A percentile compares a stretch with the other conserved stretches of the same genome.
Conservation (phyloP, 2,329 filamentous ascomycete genomes). For the Tricladium varicosporioides region DNA sequence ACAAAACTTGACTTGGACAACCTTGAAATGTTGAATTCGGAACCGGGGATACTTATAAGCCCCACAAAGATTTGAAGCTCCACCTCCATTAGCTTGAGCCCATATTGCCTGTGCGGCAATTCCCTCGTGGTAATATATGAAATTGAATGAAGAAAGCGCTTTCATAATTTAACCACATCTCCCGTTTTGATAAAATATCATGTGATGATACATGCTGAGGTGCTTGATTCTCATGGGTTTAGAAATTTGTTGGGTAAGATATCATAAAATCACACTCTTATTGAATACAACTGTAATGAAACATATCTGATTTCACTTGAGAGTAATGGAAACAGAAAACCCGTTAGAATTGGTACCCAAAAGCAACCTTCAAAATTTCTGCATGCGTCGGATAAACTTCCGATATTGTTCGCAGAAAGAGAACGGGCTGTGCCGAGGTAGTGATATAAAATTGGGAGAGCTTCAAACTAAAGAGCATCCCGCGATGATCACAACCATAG, state of each 20-base stretch:
- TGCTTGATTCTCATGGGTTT: not conserved
- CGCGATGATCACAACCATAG: too few relatives aligned
- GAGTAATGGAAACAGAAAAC: too few relatives aligned
- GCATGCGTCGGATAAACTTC: too few relatives aligned
- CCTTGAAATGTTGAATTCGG: not conserved
- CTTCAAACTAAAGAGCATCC: too few relatives aligned
- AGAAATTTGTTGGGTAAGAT: not conserved
- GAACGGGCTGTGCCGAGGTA: too few relatives aligned
- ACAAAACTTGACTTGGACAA: not conserved
- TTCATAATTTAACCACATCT: slow-evolving; percentile 2
- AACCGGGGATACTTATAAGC: not conserved
- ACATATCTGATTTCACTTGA: too few relatives aligned
- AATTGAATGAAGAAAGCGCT: not conserved
- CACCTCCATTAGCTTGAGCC: not conserved
- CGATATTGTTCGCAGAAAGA: too few relatives aligned
- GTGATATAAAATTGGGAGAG: too few relatives aligned
- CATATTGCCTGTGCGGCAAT: slow-evolving; percentile 2
- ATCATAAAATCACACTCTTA: not conserved
- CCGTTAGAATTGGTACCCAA: too few relatives aligned
- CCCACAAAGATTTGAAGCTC: slow-evolving; percentile 1
- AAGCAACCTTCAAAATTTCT: too few relatives aligned
- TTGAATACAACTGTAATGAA: not conserved
- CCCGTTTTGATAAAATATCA: slow-evolving; percentile 1
- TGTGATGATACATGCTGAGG: not conserved
- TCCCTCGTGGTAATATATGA: not conserved